Conservation (phyloP, 1,284 basidiomycete species). For the Quambalaria eucalypti region DNA sequence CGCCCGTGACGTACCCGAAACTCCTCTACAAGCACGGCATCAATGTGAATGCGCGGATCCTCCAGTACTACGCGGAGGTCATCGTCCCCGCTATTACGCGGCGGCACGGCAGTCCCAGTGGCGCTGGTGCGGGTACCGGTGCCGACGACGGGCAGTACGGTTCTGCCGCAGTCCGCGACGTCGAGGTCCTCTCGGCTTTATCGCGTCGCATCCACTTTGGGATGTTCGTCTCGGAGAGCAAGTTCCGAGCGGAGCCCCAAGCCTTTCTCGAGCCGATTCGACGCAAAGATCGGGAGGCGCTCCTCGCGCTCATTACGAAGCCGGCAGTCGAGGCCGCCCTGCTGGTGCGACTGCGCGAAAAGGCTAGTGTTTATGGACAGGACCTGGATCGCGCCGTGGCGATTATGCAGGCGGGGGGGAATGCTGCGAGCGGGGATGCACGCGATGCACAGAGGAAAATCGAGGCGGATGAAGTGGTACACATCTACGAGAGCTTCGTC, state of each 20-base stretch:
- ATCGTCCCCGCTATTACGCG: constrained; percentile 75
- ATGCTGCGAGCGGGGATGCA: constrained; percentile 4
- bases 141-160: constrained; percentile 97
- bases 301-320: constrained; percentile 80
- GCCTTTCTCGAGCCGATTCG: constrained; percentile 86
- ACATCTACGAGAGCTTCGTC: constrained; percentile 85
- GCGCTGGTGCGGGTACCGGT: background rate
- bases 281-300: constrained; percentile 62
- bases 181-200: constrained; percentile 86
- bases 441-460: constrained; percentile 56
- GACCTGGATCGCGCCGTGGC: constrained; percentile 57
- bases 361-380: constrained; percentile 84
- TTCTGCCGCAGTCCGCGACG: constrained; percentile 81
- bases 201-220: constrained; percentile 96
- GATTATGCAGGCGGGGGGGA: background rate
- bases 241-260: constrained; percentile 74
- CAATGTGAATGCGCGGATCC: constrained; percentile 79
- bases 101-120: constrained; percentile 11
- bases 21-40: constrained; percentile 72
- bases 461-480: constrained; percentile 82
- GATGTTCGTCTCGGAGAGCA: constrained; percentile 96
- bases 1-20: constrained; percentile 64
- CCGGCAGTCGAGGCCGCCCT: constrained; percentile 85
- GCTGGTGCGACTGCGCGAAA: constrained; percentile 76
- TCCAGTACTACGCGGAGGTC: constrained; percentile 72